Percentiles rank a stretch among this genome's conserved stretches.
Conservation (phyloP, 371 early-diverging fungal species). For the Sporodiniella umbellata region DNA sequence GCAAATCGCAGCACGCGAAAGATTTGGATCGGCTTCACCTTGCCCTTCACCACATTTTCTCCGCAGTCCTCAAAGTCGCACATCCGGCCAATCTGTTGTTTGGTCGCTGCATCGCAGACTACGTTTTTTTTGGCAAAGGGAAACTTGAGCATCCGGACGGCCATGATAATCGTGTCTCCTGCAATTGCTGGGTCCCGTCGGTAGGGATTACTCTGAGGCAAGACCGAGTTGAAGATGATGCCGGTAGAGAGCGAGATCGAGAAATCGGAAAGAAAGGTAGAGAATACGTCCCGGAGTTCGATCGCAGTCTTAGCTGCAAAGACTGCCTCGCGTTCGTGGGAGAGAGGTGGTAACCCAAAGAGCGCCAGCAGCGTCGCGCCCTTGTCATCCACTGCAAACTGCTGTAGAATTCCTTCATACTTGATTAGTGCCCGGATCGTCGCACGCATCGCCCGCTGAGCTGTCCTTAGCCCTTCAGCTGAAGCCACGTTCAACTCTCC, state of each 20-base stretch:
- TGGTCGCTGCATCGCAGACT: slow-evolving; percentile 54
- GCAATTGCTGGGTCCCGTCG: slow-evolving; percentile 62
- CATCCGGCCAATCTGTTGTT: slow-evolving; percentile 40
- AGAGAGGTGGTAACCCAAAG: slow-evolving; percentile 59
- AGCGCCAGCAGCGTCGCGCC: slow-evolving; percentile 56
- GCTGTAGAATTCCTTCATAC: slow-evolving; percentile 60
- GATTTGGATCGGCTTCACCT: slow-evolving; percentile 48
- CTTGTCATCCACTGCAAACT: slow-evolving; percentile 65
- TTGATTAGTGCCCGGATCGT: slow-evolving; percentile 38
- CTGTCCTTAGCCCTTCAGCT: slow-evolving; percentile 34
- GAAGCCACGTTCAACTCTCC: slow-evolving; percentile 50
- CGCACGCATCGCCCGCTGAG: slow-evolving; percentile 40
- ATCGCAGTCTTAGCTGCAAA: slow-evolving; percentile 60
- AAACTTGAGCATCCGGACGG: slow-evolving; percentile 60
- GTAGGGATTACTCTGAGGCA: slow-evolving; percentile 54
- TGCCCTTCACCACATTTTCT: slow-evolving; percentile 59
- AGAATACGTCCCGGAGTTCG: slow-evolving; percentile 40
- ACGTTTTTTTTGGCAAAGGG: slow-evolving; percentile 44
- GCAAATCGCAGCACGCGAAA: slow-evolving; percentile 49
- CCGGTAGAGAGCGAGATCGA: slow-evolving; percentile 59
- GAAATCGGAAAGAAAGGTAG: slow-evolving; percentile 29
- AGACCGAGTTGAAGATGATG: slow-evolving; percentile 49
- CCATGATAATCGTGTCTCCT: slow-evolving; percentile 59
- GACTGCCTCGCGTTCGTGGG: slow-evolving; percentile 61
- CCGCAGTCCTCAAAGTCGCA: slow-evolving; percentile 60